These are phyloP conservation scores for Polyporus tsugae DNA, from an alignment of 1,284 basidiomycete genomes.

Conservation along the genomic window DNA sequence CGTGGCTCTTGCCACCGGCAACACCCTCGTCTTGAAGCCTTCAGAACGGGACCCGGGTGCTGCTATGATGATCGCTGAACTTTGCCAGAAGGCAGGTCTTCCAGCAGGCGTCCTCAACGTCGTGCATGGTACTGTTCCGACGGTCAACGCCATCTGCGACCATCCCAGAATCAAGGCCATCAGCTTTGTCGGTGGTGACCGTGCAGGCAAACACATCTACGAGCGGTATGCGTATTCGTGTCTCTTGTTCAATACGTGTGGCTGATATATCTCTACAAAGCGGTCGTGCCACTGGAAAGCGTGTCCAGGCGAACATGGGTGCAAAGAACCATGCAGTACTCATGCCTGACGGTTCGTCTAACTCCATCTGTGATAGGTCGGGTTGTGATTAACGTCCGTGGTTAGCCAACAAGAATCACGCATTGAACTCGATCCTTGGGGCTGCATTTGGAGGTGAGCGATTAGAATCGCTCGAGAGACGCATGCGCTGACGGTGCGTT, in stretches of 20 bases:
- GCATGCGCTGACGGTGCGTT: slow-evolving; percentile 32
- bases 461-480: not conserved
- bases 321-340: slow-evolving; percentile 97
- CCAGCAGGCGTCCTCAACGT: slow-evolving; percentile 87
- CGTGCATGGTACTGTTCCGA: slow-evolving; percentile 89
- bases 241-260: slow-evolving; percentile 18
- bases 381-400: not conserved
- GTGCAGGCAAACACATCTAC: slow-evolving; percentile 94
- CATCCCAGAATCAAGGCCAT: slow-evolving; percentile 92
- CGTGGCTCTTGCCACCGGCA: slow-evolving; percentile 89
- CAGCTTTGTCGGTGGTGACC: slow-evolving; percentile 97
- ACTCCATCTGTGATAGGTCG: not conserved
- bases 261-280: slow-evolving; percentile 46
- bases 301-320: slow-evolving; percentile 92
- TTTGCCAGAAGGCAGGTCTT: slow-evolving; percentile 86
- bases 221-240: slow-evolving; percentile 59
- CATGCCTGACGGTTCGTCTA: slow-evolving; percentile 87
- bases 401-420: slow-evolving; percentile 91
- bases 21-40: slow-evolving; percentile 95
- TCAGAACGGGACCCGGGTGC: slow-evolving; percentile 97
- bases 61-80: slow-evolving; percentile 96
- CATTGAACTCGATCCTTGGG: slow-evolving; percentile 93
- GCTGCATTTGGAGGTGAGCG: slow-evolving; percentile 90
- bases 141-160: slow-evolving; percentile 96
- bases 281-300: slow-evolving; percentile 88